phyloP scores from a whole-genome alignment of 176 grass and related monocot species.

The Microstegium vimineum region DNA sequence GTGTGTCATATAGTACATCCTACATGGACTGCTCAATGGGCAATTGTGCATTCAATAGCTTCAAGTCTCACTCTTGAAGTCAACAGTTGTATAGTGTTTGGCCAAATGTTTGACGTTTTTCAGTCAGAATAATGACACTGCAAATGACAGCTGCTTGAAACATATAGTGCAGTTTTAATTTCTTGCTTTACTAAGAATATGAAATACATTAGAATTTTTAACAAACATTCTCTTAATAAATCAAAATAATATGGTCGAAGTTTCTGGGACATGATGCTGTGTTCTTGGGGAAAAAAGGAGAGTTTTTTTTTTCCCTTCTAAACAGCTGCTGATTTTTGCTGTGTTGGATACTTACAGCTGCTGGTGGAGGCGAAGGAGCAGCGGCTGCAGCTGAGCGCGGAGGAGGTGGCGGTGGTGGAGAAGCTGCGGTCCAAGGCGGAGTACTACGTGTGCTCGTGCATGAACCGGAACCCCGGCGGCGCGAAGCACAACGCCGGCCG shows the following conservation, averaged over 20 bases:
- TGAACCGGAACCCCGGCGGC: constrained; percentile 60
- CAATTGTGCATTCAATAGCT: not conserved
- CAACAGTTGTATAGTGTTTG: constrained; percentile 14
- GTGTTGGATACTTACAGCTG: constrained; percentile 51
- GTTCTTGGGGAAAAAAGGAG: no score
- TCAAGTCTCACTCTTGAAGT: not conserved
- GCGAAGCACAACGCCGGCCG: constrained; percentile 60
- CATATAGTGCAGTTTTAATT: not conserved
- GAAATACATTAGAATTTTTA: not conserved
- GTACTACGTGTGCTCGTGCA: constrained; percentile 81
- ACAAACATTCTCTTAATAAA: not conserved
- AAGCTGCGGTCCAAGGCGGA: constrained; percentile 53
- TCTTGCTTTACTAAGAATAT: not conserved
- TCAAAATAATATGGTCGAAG: not conserved
- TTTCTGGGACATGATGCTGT: no score
- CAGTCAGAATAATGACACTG: not conserved
- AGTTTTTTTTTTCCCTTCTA: not conserved
- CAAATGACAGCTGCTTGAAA: not conserved
- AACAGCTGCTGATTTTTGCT: not conserved
- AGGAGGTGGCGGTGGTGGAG: constrained; percentile 46
- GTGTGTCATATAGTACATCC: no score
- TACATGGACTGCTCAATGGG: not conserved
- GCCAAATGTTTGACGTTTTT: not conserved
- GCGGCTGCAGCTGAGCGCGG: constrained; percentile 11
- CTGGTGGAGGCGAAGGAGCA: constrained; percentile 48